These are phyloP conservation scores for Penicillium canescens DNA, from an alignment of 495 filamentous ascomycete species.

Conservation along the genomic window DNA sequence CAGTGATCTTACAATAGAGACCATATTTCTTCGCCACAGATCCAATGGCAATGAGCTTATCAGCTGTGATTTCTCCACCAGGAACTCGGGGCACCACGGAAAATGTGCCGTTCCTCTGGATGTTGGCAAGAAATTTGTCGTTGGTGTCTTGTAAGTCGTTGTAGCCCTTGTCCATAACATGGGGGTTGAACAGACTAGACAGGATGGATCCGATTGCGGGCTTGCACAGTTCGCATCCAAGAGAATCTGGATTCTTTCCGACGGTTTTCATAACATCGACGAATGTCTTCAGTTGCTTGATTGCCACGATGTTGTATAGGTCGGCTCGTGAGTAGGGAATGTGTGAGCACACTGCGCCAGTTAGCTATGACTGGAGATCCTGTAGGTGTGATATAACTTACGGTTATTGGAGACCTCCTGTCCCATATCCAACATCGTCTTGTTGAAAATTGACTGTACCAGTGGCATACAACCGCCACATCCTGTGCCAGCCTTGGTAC, in stretches of 20 bases:
- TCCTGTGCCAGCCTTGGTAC: slow-evolving; percentile 92
- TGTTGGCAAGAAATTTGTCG: slow-evolving; percentile 90
- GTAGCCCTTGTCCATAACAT: slow-evolving; percentile 73
- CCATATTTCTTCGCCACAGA: slow-evolving; percentile 85
- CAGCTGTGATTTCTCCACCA: slow-evolving; percentile 88
- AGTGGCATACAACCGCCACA: slow-evolving; percentile 95
- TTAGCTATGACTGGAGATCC: slow-evolving; percentile 9
- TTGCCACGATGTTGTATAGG: slow-evolving; percentile 84
- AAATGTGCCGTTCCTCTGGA: slow-evolving; percentile 92
- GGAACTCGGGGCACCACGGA: slow-evolving; percentile 85
- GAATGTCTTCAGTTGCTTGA: slow-evolving; percentile 77
- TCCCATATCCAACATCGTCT: slow-evolving; percentile 86
- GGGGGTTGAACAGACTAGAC: slow-evolving; percentile 79
- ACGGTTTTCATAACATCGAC: slow-evolving; percentile 79
- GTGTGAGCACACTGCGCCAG: slow-evolving; percentile 67
- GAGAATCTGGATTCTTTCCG: slow-evolving; percentile 69
- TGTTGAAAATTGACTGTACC: slow-evolving; percentile 91
- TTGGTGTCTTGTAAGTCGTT: slow-evolving; percentile 94
- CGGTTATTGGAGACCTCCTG: slow-evolving; percentile 85
- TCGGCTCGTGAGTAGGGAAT: slow-evolving; percentile 87
- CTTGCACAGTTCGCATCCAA: slow-evolving; percentile 94
- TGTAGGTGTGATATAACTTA: slow-evolving; percentile 25
- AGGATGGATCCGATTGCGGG: slow-evolving; percentile 85
- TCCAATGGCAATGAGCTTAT: slow-evolving; percentile 86
- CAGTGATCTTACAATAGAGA: slow-evolving; percentile 94